These are phyloP conservation scores for Aspergillus novofumigatus DNA, from an alignment of 2,329 filamentous ascomycete species.

Conservation along the genomic window DNA sequence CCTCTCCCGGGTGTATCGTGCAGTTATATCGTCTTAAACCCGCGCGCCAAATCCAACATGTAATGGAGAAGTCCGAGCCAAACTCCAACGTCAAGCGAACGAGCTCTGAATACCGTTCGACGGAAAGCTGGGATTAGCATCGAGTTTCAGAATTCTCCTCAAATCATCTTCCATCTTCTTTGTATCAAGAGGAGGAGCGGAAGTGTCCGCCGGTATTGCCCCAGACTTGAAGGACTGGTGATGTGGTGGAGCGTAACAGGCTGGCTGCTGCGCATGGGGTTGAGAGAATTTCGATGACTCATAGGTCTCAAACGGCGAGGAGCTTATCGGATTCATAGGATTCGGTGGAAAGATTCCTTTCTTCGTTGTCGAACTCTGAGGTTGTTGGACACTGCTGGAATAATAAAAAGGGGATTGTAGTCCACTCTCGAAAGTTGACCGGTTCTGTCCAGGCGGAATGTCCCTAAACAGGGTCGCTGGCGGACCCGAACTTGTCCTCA, in stretches of 20 bases:
- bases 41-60: background rate
- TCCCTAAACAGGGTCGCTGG: conserved; percentile 21
- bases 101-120: conserved; percentile 32
- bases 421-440: conserved; percentile 12
- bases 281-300: conserved; percentile 18
- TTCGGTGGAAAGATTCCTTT: conserved; percentile 27
- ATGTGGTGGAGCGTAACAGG: conserved; percentile 19
- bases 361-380: conserved; percentile 28
- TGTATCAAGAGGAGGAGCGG: conserved; percentile 33
- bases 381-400: conserved; percentile 19
- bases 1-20: background rate
- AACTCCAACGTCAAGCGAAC: conserved; percentile 20
- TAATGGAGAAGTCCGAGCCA: background rate
- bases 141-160: conserved; percentile 45
- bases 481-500: conserved; percentile 34
- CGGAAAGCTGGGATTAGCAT: conserved; percentile 27
- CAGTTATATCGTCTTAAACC: background rate
- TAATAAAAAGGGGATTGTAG: conserved; percentile 21
- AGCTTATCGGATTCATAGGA: conserved; percentile 9
- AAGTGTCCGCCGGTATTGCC: conserved; percentile 15
- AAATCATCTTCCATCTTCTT: conserved; percentile 48
- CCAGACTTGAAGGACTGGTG: conserved; percentile 21
- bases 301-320: conserved; percentile 17
- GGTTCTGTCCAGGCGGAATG: conserved; percentile 13
- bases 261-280: conserved; percentile 10